These are phyloP conservation scores for Cladophialophora psammophila DNA, from an alignment of 2,329 filamentous ascomycete genomes.

Conservation along the genomic window DNA sequence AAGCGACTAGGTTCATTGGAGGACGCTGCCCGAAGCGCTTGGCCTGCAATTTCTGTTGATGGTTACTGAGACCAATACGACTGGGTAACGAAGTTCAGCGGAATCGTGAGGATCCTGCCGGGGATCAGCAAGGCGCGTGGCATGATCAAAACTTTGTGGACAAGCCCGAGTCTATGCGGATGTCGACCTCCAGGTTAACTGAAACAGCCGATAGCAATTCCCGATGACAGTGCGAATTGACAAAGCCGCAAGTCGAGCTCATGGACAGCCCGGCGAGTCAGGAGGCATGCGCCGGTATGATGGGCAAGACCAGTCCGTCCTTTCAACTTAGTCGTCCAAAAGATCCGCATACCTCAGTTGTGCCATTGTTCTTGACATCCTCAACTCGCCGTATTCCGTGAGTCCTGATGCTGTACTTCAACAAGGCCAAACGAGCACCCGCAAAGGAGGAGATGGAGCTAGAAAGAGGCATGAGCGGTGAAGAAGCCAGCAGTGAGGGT, in stretches of 20 bases:
- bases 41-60: neutral
- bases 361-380: neutral
- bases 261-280: neutral
- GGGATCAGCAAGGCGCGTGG: neutral
- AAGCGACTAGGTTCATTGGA: neutral
- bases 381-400: neutral
- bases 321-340: neutral
- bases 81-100: neutral
- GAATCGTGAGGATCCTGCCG: neutral
- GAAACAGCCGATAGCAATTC: neutral
- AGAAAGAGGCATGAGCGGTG: neutral
- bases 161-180: neutral
- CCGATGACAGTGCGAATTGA: neutral
- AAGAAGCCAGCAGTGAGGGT: neutral
- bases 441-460: neutral
- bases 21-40: neutral
- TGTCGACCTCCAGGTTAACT: neutral
- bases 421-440: neutral
- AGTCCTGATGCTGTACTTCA: neutral
- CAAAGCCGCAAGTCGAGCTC: neutral
- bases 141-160: neutral
- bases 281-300: neutral
- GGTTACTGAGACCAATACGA: neutral
- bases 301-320: neutral
- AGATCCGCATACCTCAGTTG: neutral